phyloP scores from a whole-genome alignment of 192 early-diverging fungal species.

The Dissophora globulifera region DNA sequence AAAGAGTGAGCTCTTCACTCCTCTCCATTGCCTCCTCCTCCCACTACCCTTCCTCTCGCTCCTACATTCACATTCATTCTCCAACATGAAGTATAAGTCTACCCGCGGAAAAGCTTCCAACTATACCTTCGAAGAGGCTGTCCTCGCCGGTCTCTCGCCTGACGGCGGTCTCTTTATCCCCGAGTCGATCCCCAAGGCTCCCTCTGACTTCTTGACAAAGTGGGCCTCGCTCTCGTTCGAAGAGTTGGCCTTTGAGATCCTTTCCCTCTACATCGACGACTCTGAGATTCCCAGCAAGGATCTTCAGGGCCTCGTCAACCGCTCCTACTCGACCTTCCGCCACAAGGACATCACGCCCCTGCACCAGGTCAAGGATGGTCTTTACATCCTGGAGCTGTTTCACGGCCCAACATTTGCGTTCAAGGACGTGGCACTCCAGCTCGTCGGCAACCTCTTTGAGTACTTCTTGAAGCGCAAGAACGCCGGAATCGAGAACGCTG shows the following conservation, averaged over 20 bases:
- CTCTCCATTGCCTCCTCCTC: constrained; percentile 4
- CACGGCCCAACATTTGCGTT: constrained; percentile 98
- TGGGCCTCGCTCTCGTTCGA: constrained; percentile 83
- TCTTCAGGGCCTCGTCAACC: constrained; percentile 70
- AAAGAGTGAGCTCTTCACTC: not conserved
- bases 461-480: constrained; percentile 91
- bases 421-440: constrained; percentile 98
- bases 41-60: not conserved
- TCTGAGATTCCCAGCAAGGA: constrained; percentile 81
- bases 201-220: constrained; percentile 72
- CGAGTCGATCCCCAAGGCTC: constrained; percentile 77
- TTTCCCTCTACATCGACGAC: constrained; percentile 84
- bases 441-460: constrained; percentile 97
- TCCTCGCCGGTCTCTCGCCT: constrained; percentile 88
- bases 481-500: constrained; percentile 56
- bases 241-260: constrained; percentile 85
- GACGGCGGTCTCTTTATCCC: constrained; percentile 98
- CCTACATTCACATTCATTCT: constrained; percentile 2
- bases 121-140: constrained; percentile 89
- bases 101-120: constrained; percentile 81
- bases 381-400: constrained; percentile 92
- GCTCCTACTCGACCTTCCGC: constrained; percentile 86
- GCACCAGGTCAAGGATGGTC: constrained; percentile 66
- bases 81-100: constrained; percentile 90
- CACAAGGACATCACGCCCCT: constrained; percentile 82